phyloP scores from a whole-genome alignment of 495 filamentous ascomycete genomes.

The Astrocystis sublimbata region DNA sequence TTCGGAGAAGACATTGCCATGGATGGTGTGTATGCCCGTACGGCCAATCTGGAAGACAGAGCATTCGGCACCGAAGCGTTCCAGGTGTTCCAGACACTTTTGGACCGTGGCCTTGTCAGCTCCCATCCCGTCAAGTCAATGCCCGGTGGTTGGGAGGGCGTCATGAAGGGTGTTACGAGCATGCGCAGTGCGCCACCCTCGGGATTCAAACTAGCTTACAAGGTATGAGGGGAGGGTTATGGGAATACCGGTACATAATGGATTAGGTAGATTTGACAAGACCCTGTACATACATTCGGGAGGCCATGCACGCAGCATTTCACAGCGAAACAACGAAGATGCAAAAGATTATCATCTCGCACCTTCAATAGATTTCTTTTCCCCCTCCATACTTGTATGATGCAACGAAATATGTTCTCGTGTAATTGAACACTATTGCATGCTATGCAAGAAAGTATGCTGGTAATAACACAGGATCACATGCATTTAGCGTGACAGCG shows the following conservation, averaged over 20 bases:
- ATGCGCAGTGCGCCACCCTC: slow-evolving; percentile 15
- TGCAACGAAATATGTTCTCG: background rate
- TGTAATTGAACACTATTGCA: background rate
- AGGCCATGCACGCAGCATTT: too few relatives aligned
- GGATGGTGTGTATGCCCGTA: slow-evolving; percentile 28
- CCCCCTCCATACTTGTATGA: background rate
- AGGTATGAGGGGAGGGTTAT: background rate
- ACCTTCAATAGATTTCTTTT: too few relatives aligned
- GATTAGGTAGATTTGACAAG: background rate
- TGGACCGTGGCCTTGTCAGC: slow-evolving; percentile 28
- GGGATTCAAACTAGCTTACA: background rate
- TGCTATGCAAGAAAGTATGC: background rate
- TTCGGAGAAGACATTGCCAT: slow-evolving; percentile 30
- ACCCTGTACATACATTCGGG: background rate
- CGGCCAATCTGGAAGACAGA: slow-evolving; percentile 19
- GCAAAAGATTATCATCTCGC: too few relatives aligned
- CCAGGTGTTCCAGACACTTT: slow-evolving; percentile 21
- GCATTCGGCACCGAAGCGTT: slow-evolving; percentile 11
- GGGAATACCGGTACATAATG: background rate
- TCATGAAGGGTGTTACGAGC: slow-evolving; percentile 28
- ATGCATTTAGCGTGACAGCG: background rate
- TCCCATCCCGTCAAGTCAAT: slow-evolving; percentile 30
- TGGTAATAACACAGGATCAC: background rate
- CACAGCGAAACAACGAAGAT: too few relatives aligned
- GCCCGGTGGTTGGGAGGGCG: slow-evolving; percentile 28